Evolutionary conservation across 2,329 filamentous ascomycete species (phyloP), one percentile per base, ranked within the genome.

Genomic region (Chaetomiaceae sp.): DNA sequence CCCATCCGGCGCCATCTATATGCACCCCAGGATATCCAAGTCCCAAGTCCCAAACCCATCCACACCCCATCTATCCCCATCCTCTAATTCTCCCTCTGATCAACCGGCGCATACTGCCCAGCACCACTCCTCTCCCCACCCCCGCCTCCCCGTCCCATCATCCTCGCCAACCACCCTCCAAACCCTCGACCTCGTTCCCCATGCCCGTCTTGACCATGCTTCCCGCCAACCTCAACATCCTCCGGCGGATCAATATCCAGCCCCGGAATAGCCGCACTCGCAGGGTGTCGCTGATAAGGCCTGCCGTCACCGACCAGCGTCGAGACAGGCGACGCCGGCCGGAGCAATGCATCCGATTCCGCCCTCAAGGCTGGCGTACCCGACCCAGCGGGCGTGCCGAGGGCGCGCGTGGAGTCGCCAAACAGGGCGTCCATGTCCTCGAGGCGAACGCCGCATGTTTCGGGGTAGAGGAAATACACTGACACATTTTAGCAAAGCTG

Each of bases 401-500:
- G 85, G 11, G 86, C 82, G 2, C 89, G 91, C 23, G 89, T 94
- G 33, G 91, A 89, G 69, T 99, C 94, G 60, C 94, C 94, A 66
- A 99, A 99, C 15, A 99, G 74, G 3, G 84, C 81, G 68, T 95
- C 89, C 94, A 99, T 99, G 63, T 99, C 94, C 72, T 99, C 94
- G 47, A 99, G 79, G 53, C 91, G 87, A 54, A 99, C 85, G 64
- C 95, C 95, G 62, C 91, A 94, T 0, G 94, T 99, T 72, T 99
- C 94, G 27, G 94, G 94, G 69, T 97, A 99, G 62, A 96, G 82
- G 72, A 97, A 97, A 73, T 92, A 99, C 7, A 99, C 94, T 96
- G 59, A 31, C 5, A 6, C 27, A 31, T 31, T 7, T 31, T 31
- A 31, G 9, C 25, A 27, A 27, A 27, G 5, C n/a, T n/a, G n/a